Conservation (phyloP, 139 green algal species). For the Gonium pectorale region DNA sequence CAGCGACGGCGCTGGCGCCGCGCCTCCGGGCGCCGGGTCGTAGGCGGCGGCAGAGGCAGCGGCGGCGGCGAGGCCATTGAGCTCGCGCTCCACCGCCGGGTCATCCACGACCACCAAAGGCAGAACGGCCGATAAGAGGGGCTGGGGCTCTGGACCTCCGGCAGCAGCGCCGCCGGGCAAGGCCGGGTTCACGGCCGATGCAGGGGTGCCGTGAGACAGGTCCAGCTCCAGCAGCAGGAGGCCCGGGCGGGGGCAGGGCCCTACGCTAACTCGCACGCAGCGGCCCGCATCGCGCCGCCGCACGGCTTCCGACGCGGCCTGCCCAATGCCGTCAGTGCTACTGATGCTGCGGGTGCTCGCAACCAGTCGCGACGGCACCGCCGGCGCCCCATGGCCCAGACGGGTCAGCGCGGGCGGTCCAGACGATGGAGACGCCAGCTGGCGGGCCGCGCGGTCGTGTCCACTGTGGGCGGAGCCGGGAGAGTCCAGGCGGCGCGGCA, state of each 20-base stretch:
- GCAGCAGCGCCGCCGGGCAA: neutral
- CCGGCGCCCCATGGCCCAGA: too few relatives aligned
- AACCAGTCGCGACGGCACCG: neutral
- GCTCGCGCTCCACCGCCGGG: neutral
- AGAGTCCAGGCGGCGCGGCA: neutral
- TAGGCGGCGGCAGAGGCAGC: neutral
- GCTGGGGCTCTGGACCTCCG: neutral
- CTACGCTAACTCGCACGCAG: neutral
- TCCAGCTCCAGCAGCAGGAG: slow-evolving; percentile 30
- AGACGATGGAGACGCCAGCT: neutral
- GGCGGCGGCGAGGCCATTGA: neutral
- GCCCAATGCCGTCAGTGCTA: neutral
- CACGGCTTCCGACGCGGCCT: too few relatives aligned
- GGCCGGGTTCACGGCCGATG: neutral
- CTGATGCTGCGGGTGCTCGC: too few relatives aligned
- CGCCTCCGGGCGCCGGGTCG: neutral
- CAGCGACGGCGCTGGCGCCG: neutral
- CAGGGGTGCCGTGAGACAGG: neutral
- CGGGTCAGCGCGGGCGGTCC: too few relatives aligned
- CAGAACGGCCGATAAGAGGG: neutral
- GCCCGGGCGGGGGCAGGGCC: neutral
- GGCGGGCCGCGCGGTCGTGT: neutral
- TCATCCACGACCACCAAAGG: slow-evolving; percentile 18
- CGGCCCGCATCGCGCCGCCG: neutral
- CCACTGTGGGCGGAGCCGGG: too few relatives aligned